Evolutionary conservation across 805 yeast genomes (phyloP), one percentile per base, ranked within the genome.

Genomic region (Nakazawaea wickerhamii): DNA sequence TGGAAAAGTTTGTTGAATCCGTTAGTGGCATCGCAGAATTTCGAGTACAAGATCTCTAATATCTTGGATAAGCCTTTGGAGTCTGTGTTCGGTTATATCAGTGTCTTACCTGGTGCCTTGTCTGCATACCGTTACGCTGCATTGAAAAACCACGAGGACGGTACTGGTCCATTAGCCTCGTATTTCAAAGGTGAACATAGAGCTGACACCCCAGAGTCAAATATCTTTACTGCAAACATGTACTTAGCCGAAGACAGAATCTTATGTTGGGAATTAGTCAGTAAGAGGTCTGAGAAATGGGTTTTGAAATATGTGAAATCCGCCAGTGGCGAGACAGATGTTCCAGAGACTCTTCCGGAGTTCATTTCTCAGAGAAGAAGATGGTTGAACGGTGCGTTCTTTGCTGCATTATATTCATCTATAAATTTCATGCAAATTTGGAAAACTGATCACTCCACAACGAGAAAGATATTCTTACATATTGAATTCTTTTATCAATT

Each of bases 301-400:
- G 66, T 85, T 17, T 72, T 93, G 52, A 78, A 81, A 52, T 91
- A 89, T 56, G 95, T 91, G 53, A 84, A 84, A 57, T 75, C 82
- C 42, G 95, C 97, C 5, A 77, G 77, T 48, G 99, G 97, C 1
- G 89, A 86, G 49, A 93, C 98, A 3, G 98, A 93, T 73, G 98
- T 90, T 36, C 98, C 98, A 5, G 95, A 85, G 51, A 68, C 76
- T 22, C 74, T 91, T 25, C 80, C 91, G 17, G 96, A 90, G 55
- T 81, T 91, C 50, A 81, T 93, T 25, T 73, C 89, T 28, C 98
- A 91, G 63, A 78, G 98, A 68, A 75, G 98, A 60, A 79, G 98
- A 65, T 93, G 98, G 98, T 75, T 91, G 51, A 91, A 91, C 60
- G 99, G 99, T 60, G 95, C 99, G 2, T 76, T 93, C 58, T 93